A percentile compares a stretch with the other conserved stretches of the same genome.
phyloP scores from a whole-genome alignment of 2,329 filamentous ascomycete species.

The Microsporum ferrugineum region DNA sequence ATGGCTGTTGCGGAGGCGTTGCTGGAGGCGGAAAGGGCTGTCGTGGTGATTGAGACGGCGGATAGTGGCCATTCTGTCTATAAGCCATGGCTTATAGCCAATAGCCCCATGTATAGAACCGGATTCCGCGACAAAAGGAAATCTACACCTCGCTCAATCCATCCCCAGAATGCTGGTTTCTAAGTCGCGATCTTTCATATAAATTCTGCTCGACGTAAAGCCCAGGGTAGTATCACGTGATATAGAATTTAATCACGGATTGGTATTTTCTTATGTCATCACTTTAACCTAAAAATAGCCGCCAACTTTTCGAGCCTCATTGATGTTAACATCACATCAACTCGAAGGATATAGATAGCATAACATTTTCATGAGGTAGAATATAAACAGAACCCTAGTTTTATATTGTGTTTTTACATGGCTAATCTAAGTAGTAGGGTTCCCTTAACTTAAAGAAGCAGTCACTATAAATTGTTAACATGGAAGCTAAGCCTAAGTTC shows the following conservation, averaged over 20 bases:
- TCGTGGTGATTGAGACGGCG: background rate
- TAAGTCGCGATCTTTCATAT: background rate
- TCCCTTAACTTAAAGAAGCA: no score
- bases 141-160: background rate
- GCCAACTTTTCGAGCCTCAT: background rate
- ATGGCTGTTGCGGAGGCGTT: background rate
- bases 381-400: no score
- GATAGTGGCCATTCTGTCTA: slow-evolving; percentile 4
- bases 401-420: no score
- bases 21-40: background rate
- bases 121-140: background rate
- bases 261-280: background rate
- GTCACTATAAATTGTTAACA: no score
- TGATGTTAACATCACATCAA: background rate
- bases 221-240: background rate
- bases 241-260: background rate
- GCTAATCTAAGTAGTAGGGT: no score
- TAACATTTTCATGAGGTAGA: no score
- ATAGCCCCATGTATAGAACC: background rate
- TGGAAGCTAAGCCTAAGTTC: no score
- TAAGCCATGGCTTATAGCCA: slow-evolving; percentile 1
- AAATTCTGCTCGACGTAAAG: background rate
- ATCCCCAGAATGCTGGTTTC: background rate
- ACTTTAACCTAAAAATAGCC: background rate
- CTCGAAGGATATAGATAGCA: background rate